A percentile compares a stretch with the other conserved stretches of the same genome.
These are phyloP conservation scores for Phytomonas francai DNA, from an alignment of 208 protist genomes.

Conservation along the genomic window DNA sequence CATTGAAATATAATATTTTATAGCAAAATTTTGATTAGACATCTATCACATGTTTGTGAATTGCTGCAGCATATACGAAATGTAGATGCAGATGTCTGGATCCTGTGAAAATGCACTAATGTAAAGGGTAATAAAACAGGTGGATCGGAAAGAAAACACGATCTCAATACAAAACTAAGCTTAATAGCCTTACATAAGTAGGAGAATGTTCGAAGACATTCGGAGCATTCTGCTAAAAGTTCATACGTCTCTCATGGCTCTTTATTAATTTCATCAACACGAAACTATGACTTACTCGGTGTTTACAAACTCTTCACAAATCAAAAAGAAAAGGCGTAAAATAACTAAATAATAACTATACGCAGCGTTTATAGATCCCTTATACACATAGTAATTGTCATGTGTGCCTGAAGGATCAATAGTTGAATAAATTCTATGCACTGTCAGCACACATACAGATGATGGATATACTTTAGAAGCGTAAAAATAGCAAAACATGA, in stretches of 20 bases:
- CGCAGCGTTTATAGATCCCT: background rate
- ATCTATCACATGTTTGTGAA: background rate
- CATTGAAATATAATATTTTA: background rate
- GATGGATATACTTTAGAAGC: background rate
- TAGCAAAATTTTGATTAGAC: background rate
- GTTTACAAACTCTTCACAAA: background rate
- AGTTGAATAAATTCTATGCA: background rate
- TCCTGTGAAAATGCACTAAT: background rate
- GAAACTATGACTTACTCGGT: background rate
- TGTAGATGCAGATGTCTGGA: no score
- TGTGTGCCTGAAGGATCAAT: background rate
- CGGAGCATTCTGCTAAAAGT: background rate
- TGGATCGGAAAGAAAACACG: background rate
- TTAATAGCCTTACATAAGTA: background rate
- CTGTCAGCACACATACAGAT: background rate
- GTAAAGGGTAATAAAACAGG: background rate
- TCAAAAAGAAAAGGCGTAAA: background rate
- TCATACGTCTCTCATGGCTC: background rate
- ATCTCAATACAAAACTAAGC: background rate
- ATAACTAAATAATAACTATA: constrained; percentile 6
- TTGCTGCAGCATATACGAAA: no score
- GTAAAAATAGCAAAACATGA: background rate
- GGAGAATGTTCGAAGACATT: background rate
- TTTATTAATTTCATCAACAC: background rate
- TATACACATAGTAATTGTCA: constrained; percentile 3